Conservation (phyloP, 1,284 basidiomycete genomes). For the Wallemia hederae region DNA sequence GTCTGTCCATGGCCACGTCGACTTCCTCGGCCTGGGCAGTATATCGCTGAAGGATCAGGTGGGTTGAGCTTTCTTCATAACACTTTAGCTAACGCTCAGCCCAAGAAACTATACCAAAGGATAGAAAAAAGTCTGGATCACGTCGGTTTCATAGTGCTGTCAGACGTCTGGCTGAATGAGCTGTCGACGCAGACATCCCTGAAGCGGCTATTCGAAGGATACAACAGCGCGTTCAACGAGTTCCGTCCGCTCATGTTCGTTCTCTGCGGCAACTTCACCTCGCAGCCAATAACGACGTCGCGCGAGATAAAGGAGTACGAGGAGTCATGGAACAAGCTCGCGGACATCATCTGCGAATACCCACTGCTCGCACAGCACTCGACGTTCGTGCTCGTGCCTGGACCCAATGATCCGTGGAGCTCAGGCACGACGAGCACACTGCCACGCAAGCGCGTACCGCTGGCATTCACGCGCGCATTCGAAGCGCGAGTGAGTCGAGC, state of each 20-base stretch:
- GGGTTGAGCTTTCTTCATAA: constrained; percentile 10
- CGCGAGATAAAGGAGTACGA: neutral
- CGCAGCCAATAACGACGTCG: neutral
- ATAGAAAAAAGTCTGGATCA: constrained; percentile 16
- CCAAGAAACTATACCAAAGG: constrained; percentile 13
- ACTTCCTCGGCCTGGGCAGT: constrained; percentile 75
- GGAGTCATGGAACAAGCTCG: neutral
- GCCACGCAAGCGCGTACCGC: constrained; percentile 49
- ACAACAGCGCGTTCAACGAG: constrained; percentile 39
- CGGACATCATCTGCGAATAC: constrained; percentile 48
- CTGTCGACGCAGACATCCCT: constrained; percentile 51
- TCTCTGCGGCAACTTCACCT: constrained; percentile 77
- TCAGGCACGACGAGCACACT: constrained; percentile 28
- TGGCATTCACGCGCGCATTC: constrained; percentile 37
- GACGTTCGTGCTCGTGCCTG: constrained; percentile 81
- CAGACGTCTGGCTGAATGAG: constrained; percentile 82
- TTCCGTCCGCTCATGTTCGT: constrained; percentile 65
- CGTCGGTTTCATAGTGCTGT: constrained; percentile 74
- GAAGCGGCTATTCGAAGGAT: constrained; percentile 62
- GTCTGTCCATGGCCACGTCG: constrained; percentile 72
- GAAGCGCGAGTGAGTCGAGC: constrained; percentile 40
- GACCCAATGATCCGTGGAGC: constrained; percentile 60
- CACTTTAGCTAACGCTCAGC: constrained; percentile 12
- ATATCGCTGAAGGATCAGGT: constrained; percentile 81
- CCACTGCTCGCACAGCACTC: constrained; percentile 42